Percentiles rank a stretch among this genome's conserved stretches.
Conservation (phyloP, 768 basidiomycete genomes). For the Tricholoma sp. region DNA sequence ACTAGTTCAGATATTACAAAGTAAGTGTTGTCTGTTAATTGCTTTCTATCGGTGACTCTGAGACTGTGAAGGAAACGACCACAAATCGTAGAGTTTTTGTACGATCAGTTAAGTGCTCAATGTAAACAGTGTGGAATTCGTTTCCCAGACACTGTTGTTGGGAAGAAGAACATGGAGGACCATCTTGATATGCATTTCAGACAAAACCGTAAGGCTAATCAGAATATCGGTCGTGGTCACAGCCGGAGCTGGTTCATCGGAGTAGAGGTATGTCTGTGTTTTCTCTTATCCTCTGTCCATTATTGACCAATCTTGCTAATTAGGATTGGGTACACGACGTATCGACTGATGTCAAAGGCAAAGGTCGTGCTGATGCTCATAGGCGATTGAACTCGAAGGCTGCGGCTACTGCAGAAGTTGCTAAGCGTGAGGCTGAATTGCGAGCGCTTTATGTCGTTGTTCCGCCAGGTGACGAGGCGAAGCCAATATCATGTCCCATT, state of each 20-base stretch:
- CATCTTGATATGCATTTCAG: constrained; percentile 97
- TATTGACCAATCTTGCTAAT: constrained; percentile 10
- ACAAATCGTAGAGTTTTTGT: constrained; percentile 60
- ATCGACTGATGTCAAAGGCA: constrained; percentile 58
- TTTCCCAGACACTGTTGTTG: constrained; percentile 66
- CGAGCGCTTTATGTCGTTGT: constrained; percentile 80
- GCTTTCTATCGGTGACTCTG: constrained; percentile 2
- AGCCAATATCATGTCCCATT: constrained; percentile 82
- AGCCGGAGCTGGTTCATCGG: constrained; percentile 87
- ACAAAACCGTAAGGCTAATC: constrained; percentile 81
- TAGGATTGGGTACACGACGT: constrained; percentile 89
- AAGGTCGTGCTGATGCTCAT: constrained; percentile 53
- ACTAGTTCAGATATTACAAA: constrained; percentile 65
- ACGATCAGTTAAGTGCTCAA: constrained; percentile 68
- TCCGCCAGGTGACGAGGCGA: constrained; percentile 85
- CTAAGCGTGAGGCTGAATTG: constrained; percentile 72
- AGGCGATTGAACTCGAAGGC: constrained; percentile 51
- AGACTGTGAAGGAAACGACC: constrained; percentile 46
- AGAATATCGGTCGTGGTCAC: constrained; percentile 77
- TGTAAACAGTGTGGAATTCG: constrained; percentile 94
- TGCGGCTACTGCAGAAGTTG: constrained; percentile 55
- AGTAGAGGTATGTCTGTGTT: constrained; percentile 57
- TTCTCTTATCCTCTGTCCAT: background rate
- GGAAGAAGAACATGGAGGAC: constrained; percentile 74
- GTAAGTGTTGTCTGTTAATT: constrained; percentile 35